phyloP scores from a whole-genome alignment of 1,284 basidiomycete genomes.

The Acaromyces ingoldii region DNA sequence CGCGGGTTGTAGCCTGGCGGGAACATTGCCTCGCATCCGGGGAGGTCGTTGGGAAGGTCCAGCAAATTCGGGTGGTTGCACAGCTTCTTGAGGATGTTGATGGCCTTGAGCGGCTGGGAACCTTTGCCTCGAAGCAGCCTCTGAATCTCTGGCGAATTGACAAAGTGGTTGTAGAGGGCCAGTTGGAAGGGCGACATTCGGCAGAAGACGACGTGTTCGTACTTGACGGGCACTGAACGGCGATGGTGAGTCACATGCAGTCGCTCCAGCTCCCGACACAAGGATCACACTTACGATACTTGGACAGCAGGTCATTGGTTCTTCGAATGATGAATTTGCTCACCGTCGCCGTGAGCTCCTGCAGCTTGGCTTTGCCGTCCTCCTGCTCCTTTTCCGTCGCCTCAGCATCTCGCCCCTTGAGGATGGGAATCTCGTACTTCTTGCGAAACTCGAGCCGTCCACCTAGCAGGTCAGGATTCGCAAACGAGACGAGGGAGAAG shows the following conservation, averaged over 20 bases:
- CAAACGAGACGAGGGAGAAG: constrained; percentile 91
- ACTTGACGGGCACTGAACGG: constrained; percentile 85
- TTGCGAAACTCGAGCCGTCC: constrained; percentile 88
- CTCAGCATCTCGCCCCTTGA: constrained; percentile 85
- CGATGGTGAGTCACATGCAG: neutral
- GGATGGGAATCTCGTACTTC: constrained; percentile 91
- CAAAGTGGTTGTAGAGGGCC: constrained; percentile 84
- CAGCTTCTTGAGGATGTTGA: constrained; percentile 92
- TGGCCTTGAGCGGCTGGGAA: constrained; percentile 94
- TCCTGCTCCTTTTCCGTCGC: constrained; percentile 78
- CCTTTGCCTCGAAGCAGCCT: constrained; percentile 80
- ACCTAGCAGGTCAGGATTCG: constrained; percentile 92
- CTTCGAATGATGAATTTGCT: constrained; percentile 95
- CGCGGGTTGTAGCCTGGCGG: constrained; percentile 72
- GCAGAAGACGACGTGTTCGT: constrained; percentile 98
- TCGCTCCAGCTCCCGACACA: neutral
- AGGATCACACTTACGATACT: constrained; percentile 60
- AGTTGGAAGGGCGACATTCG: constrained; percentile 81
- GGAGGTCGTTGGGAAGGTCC: constrained; percentile 77
- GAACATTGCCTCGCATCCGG: constrained; percentile 75
- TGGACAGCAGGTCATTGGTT: constrained; percentile 93
- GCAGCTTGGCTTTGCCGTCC: constrained; percentile 81
- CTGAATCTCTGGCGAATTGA: constrained; percentile 89
- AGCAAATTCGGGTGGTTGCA: constrained; percentile 96
- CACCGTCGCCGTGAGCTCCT: constrained; percentile 83